Conservation (phyloP, 495 filamentous ascomycete genomes). For the Echria macrotheca region DNA sequence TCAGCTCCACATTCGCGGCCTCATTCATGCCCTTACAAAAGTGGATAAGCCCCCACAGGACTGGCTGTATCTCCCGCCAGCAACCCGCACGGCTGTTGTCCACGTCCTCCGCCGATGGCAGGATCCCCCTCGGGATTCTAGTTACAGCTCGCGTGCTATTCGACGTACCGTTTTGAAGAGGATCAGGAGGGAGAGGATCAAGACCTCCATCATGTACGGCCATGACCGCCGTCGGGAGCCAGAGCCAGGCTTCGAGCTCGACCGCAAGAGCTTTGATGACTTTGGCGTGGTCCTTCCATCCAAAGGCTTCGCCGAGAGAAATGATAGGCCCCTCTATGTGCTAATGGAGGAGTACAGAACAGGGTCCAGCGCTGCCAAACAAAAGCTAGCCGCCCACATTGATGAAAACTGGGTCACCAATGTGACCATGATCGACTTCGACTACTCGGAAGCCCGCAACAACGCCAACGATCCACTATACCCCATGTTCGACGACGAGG, state of each 20-base stretch:
- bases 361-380: constrained; percentile 5
- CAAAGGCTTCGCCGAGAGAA: constrained; percentile 8
- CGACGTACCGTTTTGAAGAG: neutral
- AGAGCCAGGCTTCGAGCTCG: constrained; percentile 11
- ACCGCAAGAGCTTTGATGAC: constrained; percentile 24
- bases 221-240: neutral
- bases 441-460: constrained; percentile 8
- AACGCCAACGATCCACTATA: neutral
- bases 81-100: neutral
- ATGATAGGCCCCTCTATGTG: constrained; percentile 19
- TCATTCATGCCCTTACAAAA: constrained; percentile 10
- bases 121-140: neutral
- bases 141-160: neutral
- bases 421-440: constrained; percentile 27
- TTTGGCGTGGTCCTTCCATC: constrained; percentile 26
- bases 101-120: neutral
- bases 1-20: constrained; percentile 16
- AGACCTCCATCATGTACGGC: neutral
- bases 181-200: neutral
- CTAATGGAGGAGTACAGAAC: constrained; percentile 15
- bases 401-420: constrained; percentile 29
- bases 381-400: constrained; percentile 20
- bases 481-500: neutral
- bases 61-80: neutral
- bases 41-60: neutral